Conservation (phyloP, 768 basidiomycete species). For the Russula foetens region DNA sequence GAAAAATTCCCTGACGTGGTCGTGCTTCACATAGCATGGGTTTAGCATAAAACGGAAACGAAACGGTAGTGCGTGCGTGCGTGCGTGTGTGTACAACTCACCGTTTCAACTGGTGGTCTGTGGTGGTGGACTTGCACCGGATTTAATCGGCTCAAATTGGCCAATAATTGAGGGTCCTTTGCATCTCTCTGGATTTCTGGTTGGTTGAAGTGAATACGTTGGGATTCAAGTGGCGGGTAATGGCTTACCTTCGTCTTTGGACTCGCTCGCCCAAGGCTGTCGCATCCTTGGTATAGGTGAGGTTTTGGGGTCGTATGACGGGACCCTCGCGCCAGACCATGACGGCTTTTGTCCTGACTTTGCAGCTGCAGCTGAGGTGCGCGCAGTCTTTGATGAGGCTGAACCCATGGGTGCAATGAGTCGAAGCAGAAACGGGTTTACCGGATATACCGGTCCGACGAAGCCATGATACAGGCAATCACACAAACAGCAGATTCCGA, state of each 20-base stretch:
- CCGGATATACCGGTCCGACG: neutral
- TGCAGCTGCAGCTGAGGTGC: neutral
- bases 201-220: no score
- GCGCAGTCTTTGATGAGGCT: conserved; percentile 2
- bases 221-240: neutral
- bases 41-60: neutral
- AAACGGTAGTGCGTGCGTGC: neutral
- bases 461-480: no score
- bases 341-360: neutral
- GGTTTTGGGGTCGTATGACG: neutral
- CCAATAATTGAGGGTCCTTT: conserved; percentile 63
- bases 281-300: neutral
- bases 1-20: conserved; percentile 36
- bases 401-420: conserved; percentile 16
- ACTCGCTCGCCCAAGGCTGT: conserved; percentile 9
- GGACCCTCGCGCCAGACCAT: conserved; percentile 5
- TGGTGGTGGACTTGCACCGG: conserved; percentile 64
- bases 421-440: no score
- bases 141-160: conserved; percentile 56
- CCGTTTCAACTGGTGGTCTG: conserved; percentile 42
- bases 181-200: conserved; percentile 36
- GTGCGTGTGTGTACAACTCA: conserved; percentile 27
- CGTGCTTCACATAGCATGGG: no score
- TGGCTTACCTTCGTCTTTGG: conserved; percentile 12
- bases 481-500: no score